Conservation (phyloP, 208 protist genomes). For the Leishmania guyanensis region DNA sequence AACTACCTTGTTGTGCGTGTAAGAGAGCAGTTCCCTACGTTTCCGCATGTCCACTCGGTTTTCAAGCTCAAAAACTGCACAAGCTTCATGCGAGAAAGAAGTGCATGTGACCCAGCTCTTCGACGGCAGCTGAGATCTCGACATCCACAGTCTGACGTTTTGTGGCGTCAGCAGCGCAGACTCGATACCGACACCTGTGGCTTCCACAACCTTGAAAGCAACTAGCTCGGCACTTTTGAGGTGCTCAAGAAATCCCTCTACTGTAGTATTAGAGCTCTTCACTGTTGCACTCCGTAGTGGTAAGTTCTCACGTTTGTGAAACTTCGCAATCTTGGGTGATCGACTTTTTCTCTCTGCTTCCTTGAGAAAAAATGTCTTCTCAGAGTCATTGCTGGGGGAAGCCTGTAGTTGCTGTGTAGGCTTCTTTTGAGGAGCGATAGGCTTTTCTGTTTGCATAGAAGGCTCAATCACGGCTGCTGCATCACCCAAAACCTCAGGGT, state of each 20-base stretch:
- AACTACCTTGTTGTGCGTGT: background rate
- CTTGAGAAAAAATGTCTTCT: background rate
- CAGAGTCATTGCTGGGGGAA: background rate
- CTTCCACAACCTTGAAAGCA: slow-evolving; percentile 16
- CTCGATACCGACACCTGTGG: slow-evolving; percentile 13
- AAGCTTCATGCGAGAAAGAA: background rate
- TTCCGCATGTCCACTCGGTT: background rate
- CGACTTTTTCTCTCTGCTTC: background rate
- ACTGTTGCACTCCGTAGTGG: background rate
- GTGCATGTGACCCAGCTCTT: slow-evolving; percentile 30
- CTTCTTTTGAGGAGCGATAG: background rate
- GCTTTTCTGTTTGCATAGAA: background rate
- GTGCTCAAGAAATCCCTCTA: background rate
- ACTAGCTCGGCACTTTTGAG: slow-evolving; percentile 5
- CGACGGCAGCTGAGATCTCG: slow-evolving; percentile 11
- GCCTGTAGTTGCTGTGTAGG: background rate
- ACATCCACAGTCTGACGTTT: slow-evolving; percentile 3
- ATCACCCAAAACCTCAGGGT: background rate
- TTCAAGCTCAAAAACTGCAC: slow-evolving; percentile 9
- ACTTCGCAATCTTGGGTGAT: background rate
- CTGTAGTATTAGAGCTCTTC: background rate
- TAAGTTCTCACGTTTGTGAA: background rate
- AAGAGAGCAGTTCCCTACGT: background rate
- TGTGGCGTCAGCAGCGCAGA: slow-evolving; percentile 11
- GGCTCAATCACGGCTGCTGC: background rate